Evolutionary conservation across 352 stramenopile genomes (phyloP).

Genomic region (Blastocystis sp.): DNA sequence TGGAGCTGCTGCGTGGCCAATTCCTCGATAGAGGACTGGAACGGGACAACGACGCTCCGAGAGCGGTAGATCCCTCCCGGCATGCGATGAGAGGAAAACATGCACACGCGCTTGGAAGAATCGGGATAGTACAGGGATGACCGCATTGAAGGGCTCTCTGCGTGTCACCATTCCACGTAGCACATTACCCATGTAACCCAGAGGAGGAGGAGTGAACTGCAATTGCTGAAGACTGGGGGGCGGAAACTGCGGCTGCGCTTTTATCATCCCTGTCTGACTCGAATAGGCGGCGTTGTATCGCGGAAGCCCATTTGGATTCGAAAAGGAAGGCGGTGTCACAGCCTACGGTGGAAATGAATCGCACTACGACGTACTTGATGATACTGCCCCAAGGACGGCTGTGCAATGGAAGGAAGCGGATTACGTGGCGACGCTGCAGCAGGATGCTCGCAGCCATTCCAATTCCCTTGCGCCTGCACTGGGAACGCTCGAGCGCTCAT

Average conservation of each 20-base stretch:
- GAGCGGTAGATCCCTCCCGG: neutral
- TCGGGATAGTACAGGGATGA: neutral
- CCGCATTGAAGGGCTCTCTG: neutral
- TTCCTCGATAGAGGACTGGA: slow-evolving; percentile 53
- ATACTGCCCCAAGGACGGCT: neutral
- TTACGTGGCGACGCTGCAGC: neutral
- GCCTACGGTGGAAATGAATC: neutral
- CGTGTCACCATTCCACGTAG: neutral
- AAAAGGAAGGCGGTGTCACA: neutral
- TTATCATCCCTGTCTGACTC: neutral
- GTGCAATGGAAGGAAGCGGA: neutral
- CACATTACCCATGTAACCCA: neutral
- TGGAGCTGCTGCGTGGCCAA: slow-evolving; percentile 63
- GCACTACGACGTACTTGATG: neutral
- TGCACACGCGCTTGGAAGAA: neutral
- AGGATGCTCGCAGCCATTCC: neutral
- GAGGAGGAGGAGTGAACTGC: neutral
- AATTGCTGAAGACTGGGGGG: neutral
- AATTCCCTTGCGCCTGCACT: neutral
- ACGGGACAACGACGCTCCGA: neutral
- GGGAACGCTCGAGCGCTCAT: neutral
- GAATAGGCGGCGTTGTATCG: neutral
- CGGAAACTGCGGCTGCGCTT: neutral
- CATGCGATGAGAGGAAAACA: neutral
- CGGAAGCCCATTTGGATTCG: neutral